Evolutionary conservation across 2,329 filamentous ascomycete genomes (phyloP).

Genomic region (Cladophialophora chaetospira): DNA sequence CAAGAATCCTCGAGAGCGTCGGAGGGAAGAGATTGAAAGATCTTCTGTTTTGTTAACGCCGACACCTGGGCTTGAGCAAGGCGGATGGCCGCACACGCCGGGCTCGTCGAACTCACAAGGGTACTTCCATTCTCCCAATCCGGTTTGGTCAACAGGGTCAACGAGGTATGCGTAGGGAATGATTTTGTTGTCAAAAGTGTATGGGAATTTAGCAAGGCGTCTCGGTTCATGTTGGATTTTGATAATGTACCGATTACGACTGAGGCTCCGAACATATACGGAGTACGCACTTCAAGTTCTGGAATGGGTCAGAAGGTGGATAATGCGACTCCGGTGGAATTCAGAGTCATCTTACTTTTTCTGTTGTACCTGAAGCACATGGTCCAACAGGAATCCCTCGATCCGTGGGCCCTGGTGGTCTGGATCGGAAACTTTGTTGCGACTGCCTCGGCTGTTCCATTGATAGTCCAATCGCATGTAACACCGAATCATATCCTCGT

Average conservation of each 20-base stretch:
- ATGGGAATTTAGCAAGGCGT: constrained; percentile 19
- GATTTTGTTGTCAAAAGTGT: not conserved
- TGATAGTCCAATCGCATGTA: not conserved
- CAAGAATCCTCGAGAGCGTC: constrained; percentile 29
- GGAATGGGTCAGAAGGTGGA: no score
- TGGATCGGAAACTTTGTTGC: not conserved
- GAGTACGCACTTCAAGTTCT: no score
- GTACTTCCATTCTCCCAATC: not conserved
- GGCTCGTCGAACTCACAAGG: constrained; percentile 6
- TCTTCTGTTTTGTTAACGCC: constrained; percentile 21
- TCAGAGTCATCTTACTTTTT: no score
- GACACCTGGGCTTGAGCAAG: constrained; percentile 9
- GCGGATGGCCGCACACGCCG: constrained; percentile 18
- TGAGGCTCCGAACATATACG: not conserved
- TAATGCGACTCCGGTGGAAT: not conserved
- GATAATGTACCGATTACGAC: not conserved
- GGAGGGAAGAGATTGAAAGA: constrained; percentile 31
- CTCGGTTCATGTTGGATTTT: not conserved
- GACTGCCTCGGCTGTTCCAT: not conserved
- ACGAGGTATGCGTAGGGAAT: constrained; percentile 20
- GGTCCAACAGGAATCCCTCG: no score
- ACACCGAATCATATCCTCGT: not conserved
- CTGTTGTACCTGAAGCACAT: not conserved
- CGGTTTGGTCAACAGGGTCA: constrained; percentile 10
- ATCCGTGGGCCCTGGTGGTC: not conserved